Evolutionary conservation across 2,329 filamentous ascomycete genomes (phyloP), one percentile per base, ranked within the genome.

Genomic region (Aspergillus uvarum): DNA sequence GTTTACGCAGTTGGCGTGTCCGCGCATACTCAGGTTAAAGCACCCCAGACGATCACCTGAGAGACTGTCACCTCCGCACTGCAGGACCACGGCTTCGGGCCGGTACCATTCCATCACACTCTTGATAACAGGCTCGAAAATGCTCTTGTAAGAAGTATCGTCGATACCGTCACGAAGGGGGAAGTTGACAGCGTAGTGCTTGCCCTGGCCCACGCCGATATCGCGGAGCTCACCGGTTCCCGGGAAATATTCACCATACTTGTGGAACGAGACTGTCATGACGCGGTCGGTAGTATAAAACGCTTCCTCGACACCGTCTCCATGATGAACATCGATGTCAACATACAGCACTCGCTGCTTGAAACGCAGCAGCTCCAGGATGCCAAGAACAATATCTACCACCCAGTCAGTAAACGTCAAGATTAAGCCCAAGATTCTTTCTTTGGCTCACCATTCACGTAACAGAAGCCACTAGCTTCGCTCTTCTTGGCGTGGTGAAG

Each of bases 401-500:
- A 11, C 50, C 22, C 38, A 14, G 59, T 72, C 59, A 72, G 63
- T 8, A 38, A 38, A 51, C 35, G 35, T 51, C 2, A n/a, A 48
- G 2, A 19, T 44, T 19, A 8, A 7, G 5, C 38, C 16, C 16
- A 35, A 31, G 19, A 24, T 14, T n/a, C 22, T 38, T 10, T 7
- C 26, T 11, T 19, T 12, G 31, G 54, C 68, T 61, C 70, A 78
- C 76, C 94, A 76, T 99, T 99, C 79, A 98, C 94, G 77, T 99
- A 99, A 79, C 95, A 99, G 76, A 99, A 99, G 0, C 95, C 95
- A 51, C 91, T 95, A 0, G 95, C 94, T 78, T 96, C 92, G 59
- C 90, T 89, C 75, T 94, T 95, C 77, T 98, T 97, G 44, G 95
- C 95, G 72, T 99, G 95, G 76, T 99, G 95, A 47, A 99, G 85